phyloP scores from a whole-genome alignment of 257 asterid genomes.

The Salvia rosmarinus region DNA sequence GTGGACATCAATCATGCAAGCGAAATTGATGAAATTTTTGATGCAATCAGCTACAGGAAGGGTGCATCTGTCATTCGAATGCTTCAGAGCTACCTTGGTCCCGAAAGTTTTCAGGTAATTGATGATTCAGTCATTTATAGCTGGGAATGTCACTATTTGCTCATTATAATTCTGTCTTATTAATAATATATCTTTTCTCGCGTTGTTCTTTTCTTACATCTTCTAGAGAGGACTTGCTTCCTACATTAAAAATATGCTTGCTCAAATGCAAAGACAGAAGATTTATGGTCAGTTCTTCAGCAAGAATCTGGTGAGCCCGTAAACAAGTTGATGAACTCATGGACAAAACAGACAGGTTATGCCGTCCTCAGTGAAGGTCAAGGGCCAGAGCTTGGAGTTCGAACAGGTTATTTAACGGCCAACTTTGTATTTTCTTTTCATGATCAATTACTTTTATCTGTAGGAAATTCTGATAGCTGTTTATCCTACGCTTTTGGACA shows the following conservation, averaged over 20 bases:
- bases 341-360: slow-evolving; percentile 94
- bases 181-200: slow-evolving; percentile 24
- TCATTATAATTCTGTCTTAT: not conserved
- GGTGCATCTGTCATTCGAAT: slow-evolving; percentile 96
- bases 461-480: slow-evolving; percentile 28
- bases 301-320: slow-evolving; percentile 95
- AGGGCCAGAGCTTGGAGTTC: slow-evolving; percentile 69
- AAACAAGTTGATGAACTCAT: slow-evolving; percentile 80
- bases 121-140: slow-evolving; percentile 20
- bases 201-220: slow-evolving; percentile 31
- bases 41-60: slow-evolving; percentile 89
- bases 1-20: slow-evolving; percentile 85
- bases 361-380: slow-evolving; percentile 80
- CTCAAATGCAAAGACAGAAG: slow-evolving; percentile 93
- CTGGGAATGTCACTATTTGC: not conserved
- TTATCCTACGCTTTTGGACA: slow-evolving; percentile 43
- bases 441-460: slow-evolving; percentile 9
- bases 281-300: slow-evolving; percentile 91
- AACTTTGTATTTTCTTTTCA: slow-evolving; percentile 8
- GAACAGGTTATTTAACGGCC: slow-evolving; percentile 66
- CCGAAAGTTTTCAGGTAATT: slow-evolving; percentile 89
- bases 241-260: slow-evolving; percentile 80
- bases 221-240: slow-evolving; percentile 84
- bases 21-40: slow-evolving; percentile 96
- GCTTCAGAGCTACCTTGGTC: slow-evolving; percentile 94